These are phyloP conservation scores for Erythrophleum fordii DNA, from an alignment of 306 rosid genomes.

Conservation along the genomic window DNA sequence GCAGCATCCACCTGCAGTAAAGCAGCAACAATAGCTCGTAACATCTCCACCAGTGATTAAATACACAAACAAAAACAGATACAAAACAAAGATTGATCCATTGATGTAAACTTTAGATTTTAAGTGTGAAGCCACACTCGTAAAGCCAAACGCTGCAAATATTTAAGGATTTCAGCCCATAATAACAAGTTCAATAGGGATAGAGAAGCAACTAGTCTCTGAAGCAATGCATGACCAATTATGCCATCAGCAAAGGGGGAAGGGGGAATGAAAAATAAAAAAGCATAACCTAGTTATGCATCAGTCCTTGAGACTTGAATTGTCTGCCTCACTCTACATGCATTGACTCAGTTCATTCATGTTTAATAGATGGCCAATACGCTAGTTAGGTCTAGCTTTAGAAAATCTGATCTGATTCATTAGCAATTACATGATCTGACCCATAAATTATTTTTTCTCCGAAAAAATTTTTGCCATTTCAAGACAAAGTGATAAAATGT, in stretches of 20 bases:
- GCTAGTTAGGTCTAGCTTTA: not conserved
- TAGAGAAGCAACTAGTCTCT: slow-evolving; percentile 6
- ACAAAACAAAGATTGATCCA: not conserved
- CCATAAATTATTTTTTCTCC: not conserved
- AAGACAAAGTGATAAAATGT: slow-evolving; percentile 8
- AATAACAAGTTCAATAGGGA: slow-evolving; percentile 18
- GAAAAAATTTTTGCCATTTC: not conserved
- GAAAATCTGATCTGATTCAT: not conserved
- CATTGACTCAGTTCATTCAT: not conserved
- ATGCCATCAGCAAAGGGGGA: slow-evolving; percentile 12
- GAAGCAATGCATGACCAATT: slow-evolving; percentile 10
- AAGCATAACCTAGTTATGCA: not conserved
- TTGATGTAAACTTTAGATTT: slow-evolving; percentile 14
- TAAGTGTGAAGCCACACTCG: not conserved
- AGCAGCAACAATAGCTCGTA: slow-evolving; percentile 32
- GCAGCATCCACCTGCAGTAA: slow-evolving; percentile 92
- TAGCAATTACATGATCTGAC: not conserved
- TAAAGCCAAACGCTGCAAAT: slow-evolving; percentile 10
- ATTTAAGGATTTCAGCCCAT: not conserved
- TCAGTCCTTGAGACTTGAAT: slow-evolving; percentile 1
- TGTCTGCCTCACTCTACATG: slow-evolving; percentile 7
- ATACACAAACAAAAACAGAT: slow-evolving; percentile 16
- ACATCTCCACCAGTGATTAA: slow-evolving; percentile 24
- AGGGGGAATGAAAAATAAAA: not conserved
- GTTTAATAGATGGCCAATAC: slow-evolving; percentile 4